Evolutionary conservation across 495 filamentous ascomycete genomes (phyloP), one percentile per base, ranked within the genome.

Genomic region (Neurospora intermedia): DNA sequence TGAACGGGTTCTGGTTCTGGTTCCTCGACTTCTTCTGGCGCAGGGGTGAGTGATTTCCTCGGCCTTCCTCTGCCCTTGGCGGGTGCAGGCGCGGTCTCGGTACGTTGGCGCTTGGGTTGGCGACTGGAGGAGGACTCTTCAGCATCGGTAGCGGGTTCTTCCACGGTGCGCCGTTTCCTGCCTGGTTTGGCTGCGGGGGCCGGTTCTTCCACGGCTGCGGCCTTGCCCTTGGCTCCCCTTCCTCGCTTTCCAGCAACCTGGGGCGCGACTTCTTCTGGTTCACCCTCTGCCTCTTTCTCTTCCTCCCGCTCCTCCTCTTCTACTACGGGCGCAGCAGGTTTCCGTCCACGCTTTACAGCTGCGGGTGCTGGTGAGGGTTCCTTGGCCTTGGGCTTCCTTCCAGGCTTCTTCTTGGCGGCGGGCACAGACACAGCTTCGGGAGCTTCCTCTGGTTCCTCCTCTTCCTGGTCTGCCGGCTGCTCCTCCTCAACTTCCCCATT

Each of bases 401-500:
- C 54, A 66, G 54, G 54, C 6, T 66, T 35, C 54, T 66, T 35
- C 54, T 66, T 66, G 54, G 54, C 54, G 27, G 54, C 27, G 1
- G 54, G 54, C 15, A 27, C 54, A 66, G 54, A 35, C 31, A 15
- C 54, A 66, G 35, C 54, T 31, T 70, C 70, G 0, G 54, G 27
- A 3, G 0, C 72, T 77, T 77, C n/a, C n/a, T 74, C 72, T 72
- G 74, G 74, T 35, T 70, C 71, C 43, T 71, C 70, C 13, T 75
- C 78, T 42, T 75, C 76, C 42, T 72, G 75, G 39, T 71, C 75
- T 7, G 77, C 77, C 9, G 45, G 70, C 62, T 69, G 71, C 11
- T 72, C 10, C 40, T 54, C 54, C 59, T 75, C 38, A 70, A 75
- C 69, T 73, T 73, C 6, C 71, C 74, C 72, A 16, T 72, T 69